These are phyloP conservation scores for Lachnellula arida DNA, from an alignment of 2,329 filamentous ascomycete species.

Conservation along the genomic window DNA sequence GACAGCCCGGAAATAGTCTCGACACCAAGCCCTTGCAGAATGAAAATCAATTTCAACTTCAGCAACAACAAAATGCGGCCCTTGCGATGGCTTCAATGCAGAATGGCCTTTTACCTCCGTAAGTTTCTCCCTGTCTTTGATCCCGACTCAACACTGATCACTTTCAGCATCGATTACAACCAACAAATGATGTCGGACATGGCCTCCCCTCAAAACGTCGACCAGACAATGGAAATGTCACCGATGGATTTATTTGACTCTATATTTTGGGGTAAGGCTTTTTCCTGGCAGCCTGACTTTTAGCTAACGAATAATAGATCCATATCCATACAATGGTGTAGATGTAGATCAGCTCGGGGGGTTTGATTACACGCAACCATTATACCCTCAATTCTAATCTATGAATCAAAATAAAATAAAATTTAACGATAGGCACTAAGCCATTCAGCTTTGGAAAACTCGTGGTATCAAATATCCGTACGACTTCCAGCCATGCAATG, in stretches of 20 bases:
- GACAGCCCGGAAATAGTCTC: constrained; percentile 16
- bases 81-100: constrained; percentile 63
- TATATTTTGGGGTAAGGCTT: constrained; percentile 59
- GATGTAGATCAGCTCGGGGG: constrained; percentile 2
- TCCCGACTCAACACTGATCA: not conserved
- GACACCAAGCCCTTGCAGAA: constrained; percentile 12
- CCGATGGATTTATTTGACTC: constrained; percentile 65
- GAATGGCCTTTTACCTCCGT: constrained; percentile 42
- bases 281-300: not conserved
- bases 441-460: no score
- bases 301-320: constrained; percentile 1
- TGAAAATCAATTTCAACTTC: constrained; percentile 23
- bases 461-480: no score
- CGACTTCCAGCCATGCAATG: no score
- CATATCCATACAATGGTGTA: constrained; percentile 2
- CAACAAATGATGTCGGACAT: constrained; percentile 35
- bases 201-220: constrained; percentile 43
- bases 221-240: constrained; percentile 56
- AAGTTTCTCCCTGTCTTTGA: constrained; percentile 5
- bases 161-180: constrained; percentile 35
- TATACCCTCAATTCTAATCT: not conserved
- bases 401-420: not conserved
- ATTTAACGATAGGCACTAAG: no score
- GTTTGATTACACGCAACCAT: constrained; percentile 2
- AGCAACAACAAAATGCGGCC: constrained; percentile 53